Evolutionary conservation across 768 basidiomycete genomes (phyloP).

Genomic region (Rhizopogon sp.): DNA sequence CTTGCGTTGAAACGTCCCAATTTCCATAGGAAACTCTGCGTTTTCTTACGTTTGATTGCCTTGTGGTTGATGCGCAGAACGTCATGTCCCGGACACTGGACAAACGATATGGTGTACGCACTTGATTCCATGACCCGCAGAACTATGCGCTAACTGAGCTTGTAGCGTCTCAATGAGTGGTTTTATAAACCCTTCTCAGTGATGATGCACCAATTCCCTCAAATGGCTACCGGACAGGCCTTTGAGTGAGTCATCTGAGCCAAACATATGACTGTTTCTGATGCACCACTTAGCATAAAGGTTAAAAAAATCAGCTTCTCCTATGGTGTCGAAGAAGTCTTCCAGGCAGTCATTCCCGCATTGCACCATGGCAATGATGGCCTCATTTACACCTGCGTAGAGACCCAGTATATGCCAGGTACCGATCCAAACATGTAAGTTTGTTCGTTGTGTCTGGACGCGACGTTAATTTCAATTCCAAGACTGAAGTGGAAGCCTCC

Average conservation of each 20-base stretch:
- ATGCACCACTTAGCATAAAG: constrained; percentile 51
- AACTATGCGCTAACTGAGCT: neutral
- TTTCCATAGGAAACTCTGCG: constrained; percentile 66
- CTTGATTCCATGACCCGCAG: neutral
- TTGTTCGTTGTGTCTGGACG: neutral
- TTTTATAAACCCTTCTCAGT: constrained; percentile 77
- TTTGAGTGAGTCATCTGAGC: constrained; percentile 66
- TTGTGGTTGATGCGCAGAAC: constrained; percentile 81
- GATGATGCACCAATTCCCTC: constrained; percentile 65
- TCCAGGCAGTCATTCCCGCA: constrained; percentile 75
- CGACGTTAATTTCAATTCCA: constrained; percentile 4
- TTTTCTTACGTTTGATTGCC: constrained; percentile 87
- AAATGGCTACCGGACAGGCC: constrained; percentile 58
- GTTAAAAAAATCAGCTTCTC: constrained; percentile 86
- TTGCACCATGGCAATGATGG: constrained; percentile 94
- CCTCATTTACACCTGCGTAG: constrained; percentile 92
- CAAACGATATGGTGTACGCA: constrained; percentile 84
- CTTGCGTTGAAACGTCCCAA: neutral
- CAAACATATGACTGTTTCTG: constrained; percentile 1
- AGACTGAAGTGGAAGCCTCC: constrained; percentile 99
- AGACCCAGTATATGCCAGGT: constrained; percentile 71
- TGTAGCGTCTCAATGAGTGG: constrained; percentile 60
- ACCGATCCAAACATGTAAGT: constrained; percentile 88
- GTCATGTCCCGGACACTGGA: constrained; percentile 81
- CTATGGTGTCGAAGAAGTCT: constrained; percentile 84